Percentiles rank a stretch among this genome's conserved stretches.
Evolutionary conservation across 169 alveolate species (phyloP).

Genomic region (Toxoplasma gondii): DNA sequence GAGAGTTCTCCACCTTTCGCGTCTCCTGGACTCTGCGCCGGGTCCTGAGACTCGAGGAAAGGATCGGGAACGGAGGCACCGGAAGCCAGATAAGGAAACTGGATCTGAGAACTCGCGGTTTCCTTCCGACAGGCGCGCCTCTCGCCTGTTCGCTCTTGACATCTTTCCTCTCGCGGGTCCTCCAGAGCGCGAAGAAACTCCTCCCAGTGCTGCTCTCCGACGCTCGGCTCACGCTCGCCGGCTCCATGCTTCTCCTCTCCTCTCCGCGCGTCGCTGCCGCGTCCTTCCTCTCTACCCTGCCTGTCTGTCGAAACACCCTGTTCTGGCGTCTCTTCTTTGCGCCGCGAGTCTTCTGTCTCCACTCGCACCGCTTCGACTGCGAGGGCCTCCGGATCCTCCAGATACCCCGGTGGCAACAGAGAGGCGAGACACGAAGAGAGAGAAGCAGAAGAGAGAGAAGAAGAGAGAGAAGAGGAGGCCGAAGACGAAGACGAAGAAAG

Average conservation of each 20-base stretch:
- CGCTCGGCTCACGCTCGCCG: background rate
- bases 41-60: too few relatives aligned
- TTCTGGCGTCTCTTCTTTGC: too few relatives aligned
- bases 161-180: background rate
- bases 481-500: background rate
- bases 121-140: background rate
- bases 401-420: background rate
- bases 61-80: too few relatives aligned
- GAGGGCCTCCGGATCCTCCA: background rate
- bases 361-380: background rate
- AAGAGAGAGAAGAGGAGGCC: background rate
- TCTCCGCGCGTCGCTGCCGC: background rate
- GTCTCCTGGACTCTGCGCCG: too few relatives aligned
- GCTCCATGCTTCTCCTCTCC: background rate
- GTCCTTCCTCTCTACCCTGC: too few relatives aligned
- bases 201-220: background rate
- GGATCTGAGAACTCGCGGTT: too few relatives aligned
- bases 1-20: too few relatives aligned
- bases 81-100: too few relatives aligned
- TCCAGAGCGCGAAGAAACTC: background rate
- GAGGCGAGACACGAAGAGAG: background rate
- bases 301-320: too few relatives aligned
- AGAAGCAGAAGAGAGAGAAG: background rate
- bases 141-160: background rate
- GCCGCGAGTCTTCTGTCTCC: too few relatives aligned